Evolutionary conservation across 176 grass and related monocot species (phyloP), one percentile per base, ranked within the genome.

Genomic region (Dactylis glomerata): DNA sequence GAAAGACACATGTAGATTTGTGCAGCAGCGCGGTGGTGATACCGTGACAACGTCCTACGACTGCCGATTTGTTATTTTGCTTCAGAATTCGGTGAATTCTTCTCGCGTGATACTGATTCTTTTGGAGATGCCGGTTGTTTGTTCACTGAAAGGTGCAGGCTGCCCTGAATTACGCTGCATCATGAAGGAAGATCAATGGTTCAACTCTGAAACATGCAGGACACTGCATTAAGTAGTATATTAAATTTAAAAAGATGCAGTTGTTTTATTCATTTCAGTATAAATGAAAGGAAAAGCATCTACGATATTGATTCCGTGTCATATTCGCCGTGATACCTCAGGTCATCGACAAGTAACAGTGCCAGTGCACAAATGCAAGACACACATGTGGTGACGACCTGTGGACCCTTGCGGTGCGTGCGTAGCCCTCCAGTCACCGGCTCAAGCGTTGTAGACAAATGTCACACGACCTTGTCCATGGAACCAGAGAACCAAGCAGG

Each of bases 221-320:
- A 12, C 55, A 26, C 3, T 24, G 1, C 55, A 24, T 26, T 26
- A 59, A 27, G 14, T 15, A 33, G 28, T 27, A 1, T 8, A 73
- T 14, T 26, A 4, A 27, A 1, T 2, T 15, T 2, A 26, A 22
- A 19, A 28, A 0, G 1, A 11, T 34, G 12, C 8, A 12, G 13
- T n/a, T 26, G 8, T 10, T 37, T 12, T 37, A 24, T 49, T 68
- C 13, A 3, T 17, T 80, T 68, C 62, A 81, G 14, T 37, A 2
- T 4, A 75, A 51, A 22, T 22, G 4, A 30, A 38, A 77, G 52
- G 36, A 45, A 33, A 27, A 67, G 69, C 38, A 81, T 85, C 57
- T 79, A 57, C 0, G 68, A 59, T 85, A 58, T 49, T 68, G 82
- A 85, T 89, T 85, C 82, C 23, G 23, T 37, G 36, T 46, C 17